These are phyloP conservation scores for Erodium maritimum DNA, from an alignment of 345 rosid species.

Conservation along the genomic window DNA sequence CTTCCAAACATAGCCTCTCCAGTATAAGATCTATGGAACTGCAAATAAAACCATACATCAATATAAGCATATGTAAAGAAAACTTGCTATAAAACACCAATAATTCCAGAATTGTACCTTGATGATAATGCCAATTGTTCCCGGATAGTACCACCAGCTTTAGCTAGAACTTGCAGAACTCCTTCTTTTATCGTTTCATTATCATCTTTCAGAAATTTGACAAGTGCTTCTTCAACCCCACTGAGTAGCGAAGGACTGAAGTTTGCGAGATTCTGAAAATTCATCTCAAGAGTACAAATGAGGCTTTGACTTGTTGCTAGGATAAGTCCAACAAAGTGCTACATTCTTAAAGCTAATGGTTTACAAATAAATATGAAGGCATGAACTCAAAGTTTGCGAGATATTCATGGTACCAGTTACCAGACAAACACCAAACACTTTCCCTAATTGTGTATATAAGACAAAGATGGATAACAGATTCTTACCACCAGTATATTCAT, in stretches of 20 bases:
- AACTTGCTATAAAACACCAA: background rate
- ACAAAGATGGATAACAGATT: slow-evolving; percentile 7
- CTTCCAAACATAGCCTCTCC: slow-evolving; percentile 92
- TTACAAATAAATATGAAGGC: too few species aligned
- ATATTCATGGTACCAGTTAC: too few species aligned
- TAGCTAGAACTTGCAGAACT: slow-evolving; percentile 80
- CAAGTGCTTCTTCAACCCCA: slow-evolving; percentile 76
- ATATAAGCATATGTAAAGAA: slow-evolving; percentile 14
- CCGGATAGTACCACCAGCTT: slow-evolving; percentile 92
- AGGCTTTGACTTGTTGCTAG: slow-evolving; percentile 27
- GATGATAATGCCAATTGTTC: slow-evolving; percentile 74
- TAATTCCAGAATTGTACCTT: slow-evolving; percentile 31
- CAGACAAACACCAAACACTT: too few species aligned
- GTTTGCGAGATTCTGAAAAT: slow-evolving; percentile 70
- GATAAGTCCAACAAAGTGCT: slow-evolving; percentile 10
- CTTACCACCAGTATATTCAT: slow-evolving; percentile 89
- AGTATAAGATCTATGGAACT: slow-evolving; percentile 87
- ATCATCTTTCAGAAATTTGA: slow-evolving; percentile 75
- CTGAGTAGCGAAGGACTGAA: slow-evolving; percentile 66
- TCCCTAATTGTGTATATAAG: too few species aligned
- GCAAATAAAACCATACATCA: slow-evolving; percentile 19
- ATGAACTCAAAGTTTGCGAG: too few species aligned
- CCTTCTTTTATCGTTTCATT: slow-evolving; percentile 83
- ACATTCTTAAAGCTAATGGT: background rate
- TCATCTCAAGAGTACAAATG: slow-evolving; percentile 3